Evolutionary conservation across 1,284 basidiomycete genomes (phyloP).

Genomic region (Puccinia hordei): DNA sequence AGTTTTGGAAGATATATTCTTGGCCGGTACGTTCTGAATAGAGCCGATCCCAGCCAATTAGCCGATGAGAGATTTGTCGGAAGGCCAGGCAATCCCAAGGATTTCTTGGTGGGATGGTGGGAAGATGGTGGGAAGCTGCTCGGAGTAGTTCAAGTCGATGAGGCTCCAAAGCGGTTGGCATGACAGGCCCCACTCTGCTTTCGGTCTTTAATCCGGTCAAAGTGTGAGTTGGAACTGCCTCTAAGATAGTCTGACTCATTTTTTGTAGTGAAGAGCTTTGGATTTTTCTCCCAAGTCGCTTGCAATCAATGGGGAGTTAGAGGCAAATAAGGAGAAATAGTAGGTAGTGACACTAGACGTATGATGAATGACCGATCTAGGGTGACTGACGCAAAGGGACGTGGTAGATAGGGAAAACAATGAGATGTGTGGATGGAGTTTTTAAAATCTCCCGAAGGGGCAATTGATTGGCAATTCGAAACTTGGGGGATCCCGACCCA

Average conservation of each 20-base stretch:
- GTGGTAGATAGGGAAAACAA: not conserved
- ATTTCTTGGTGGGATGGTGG: constrained; percentile 2
- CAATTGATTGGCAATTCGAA: not conserved
- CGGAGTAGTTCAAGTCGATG: constrained; percentile 7
- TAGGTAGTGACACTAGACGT: not conserved
- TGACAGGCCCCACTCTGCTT: not conserved
- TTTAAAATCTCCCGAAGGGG: not conserved
- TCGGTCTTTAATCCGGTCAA: not conserved
- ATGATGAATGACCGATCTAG: not conserved
- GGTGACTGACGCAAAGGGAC: not conserved
- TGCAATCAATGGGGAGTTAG: not conserved
- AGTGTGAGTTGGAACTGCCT: not conserved
- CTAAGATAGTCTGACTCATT: constrained; percentile 14
- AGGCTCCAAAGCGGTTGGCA: not conserved
- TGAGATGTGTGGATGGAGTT: not conserved
- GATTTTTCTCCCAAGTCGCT: not conserved
- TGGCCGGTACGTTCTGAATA: constrained; percentile 23
- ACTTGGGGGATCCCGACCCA: not conserved
- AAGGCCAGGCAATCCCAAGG: constrained; percentile 27
- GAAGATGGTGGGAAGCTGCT: constrained; percentile 19
- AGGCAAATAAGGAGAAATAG: not conserved
- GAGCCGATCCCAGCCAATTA: constrained; percentile 27
- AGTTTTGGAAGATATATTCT: constrained; percentile 37
- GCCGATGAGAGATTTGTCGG: constrained; percentile 30
- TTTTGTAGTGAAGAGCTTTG: not conserved